Evolutionary conservation across 345 rosid genomes (phyloP).

Genomic region (Raphanus sativus): DNA sequence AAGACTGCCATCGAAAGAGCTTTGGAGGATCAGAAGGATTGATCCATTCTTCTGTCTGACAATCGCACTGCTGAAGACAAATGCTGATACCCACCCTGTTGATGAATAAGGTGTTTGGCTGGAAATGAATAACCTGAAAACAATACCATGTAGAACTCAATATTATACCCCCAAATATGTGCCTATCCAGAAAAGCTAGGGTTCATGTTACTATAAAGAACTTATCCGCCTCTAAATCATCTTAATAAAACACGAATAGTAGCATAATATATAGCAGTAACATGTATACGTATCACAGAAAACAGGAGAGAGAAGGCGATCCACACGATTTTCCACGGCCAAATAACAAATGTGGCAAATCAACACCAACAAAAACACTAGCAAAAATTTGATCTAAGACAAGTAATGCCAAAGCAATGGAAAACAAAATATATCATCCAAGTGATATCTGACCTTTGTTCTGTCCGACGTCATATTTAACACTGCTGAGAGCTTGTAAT

Average conservation of each 20-base stretch:
- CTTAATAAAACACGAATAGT: neutral
- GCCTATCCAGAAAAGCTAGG: neutral
- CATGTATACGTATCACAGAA: slow-evolving; percentile 8
- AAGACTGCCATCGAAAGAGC: slow-evolving; percentile 73
- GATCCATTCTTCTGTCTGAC: slow-evolving; percentile 73
- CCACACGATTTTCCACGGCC: neutral
- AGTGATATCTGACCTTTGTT: slow-evolving; percentile 69
- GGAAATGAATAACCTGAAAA: slow-evolving; percentile 85
- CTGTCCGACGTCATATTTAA: slow-evolving; percentile 88
- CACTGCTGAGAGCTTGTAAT: slow-evolving; percentile 83
- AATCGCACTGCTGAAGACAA: slow-evolving; percentile 86
- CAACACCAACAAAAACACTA: slow-evolving; percentile 12
- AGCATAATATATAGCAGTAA: slow-evolving; percentile 12
- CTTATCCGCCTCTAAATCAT: slow-evolving; percentile 14
- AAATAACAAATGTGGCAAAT: slow-evolving; percentile 14
- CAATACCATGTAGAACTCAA: slow-evolving; percentile 7
- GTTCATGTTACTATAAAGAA: slow-evolving; percentile 4
- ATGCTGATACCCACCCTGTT: slow-evolving; percentile 77
- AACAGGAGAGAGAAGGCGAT: neutral
- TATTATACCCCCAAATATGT: slow-evolving; percentile 1
- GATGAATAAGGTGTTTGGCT: slow-evolving; percentile 79
- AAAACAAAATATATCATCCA: slow-evolving; percentile 13
- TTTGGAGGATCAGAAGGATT: slow-evolving; percentile 88
- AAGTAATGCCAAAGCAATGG: slow-evolving; percentile 3
- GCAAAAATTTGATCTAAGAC: slow-evolving; percentile 11